Conservation (phyloP, 129 eudicot genomes). For the Apium graveolens region DNA sequence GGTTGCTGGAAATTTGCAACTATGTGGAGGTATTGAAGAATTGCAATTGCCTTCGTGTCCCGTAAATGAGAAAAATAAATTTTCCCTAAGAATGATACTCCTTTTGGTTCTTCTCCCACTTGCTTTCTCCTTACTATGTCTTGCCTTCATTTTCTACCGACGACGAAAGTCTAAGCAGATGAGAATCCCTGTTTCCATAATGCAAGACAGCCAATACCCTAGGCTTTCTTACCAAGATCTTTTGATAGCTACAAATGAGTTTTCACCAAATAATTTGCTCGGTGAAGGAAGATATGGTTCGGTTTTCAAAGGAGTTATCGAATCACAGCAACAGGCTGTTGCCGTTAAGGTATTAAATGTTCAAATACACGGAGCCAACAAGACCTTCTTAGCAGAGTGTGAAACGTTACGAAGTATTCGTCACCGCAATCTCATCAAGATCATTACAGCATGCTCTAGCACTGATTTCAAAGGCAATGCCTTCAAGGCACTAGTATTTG, state of each 20-base stretch:
- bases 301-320: slow-evolving; percentile 14
- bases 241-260: slow-evolving; percentile 12
- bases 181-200: neutral
- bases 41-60: neutral
- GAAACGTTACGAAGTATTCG: too few species aligned
- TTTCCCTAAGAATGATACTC: neutral
- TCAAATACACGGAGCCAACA: neutral
- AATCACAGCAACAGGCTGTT: neutral
- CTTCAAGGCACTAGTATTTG: slow-evolving; percentile 15
- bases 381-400: too few species aligned
- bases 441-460: too few species aligned
- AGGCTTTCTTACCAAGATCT: slow-evolving; percentile 9
- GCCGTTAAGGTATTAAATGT: slow-evolving; percentile 15
- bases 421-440: too few species aligned
- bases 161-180: neutral
- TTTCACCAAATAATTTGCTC: slow-evolving; percentile 1
- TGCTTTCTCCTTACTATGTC: neutral
- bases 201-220: neutral
- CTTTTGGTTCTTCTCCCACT: neutral
- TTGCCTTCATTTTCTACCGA: neutral
- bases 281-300: slow-evolving; percentile 18
- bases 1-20: neutral
- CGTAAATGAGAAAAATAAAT: neutral
- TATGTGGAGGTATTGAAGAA: neutral
- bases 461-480: neutral